Conservation (phyloP, 1,284 basidiomycete genomes). For the Ceratobasidium sp. region DNA sequence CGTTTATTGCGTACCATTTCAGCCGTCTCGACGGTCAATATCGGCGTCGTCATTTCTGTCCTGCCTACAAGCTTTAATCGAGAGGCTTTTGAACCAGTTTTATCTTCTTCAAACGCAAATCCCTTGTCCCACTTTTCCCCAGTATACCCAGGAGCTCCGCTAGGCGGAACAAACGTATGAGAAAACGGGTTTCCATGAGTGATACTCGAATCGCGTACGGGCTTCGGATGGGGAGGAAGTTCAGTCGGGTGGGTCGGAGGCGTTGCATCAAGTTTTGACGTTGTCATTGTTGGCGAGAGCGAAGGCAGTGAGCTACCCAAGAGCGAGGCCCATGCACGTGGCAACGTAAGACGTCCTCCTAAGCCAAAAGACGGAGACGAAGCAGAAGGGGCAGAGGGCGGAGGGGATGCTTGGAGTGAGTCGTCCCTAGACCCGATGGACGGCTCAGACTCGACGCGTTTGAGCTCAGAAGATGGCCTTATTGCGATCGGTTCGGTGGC, state of each 20-base stretch:
- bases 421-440: conserved; percentile 1
- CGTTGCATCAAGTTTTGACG: conserved; percentile 9
- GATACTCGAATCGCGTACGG: conserved; percentile 34
- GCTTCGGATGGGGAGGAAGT: conserved; percentile 17
- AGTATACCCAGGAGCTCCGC: conserved; percentile 33
- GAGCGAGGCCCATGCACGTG: conserved; percentile 32
- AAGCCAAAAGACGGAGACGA: conserved; percentile 29
- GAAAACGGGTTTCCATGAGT: conserved; percentile 35
- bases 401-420: neutral
- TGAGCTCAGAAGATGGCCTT: conserved; percentile 12
- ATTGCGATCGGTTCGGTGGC: neutral
- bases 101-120: conserved; percentile 26
- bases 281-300: conserved; percentile 14
- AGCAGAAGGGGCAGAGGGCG: neutral
- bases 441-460: conserved; percentile 32
- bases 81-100: conserved; percentile 9
- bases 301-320: conserved; percentile 26
- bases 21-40: conserved; percentile 20
- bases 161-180: conserved; percentile 31
- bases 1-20: conserved; percentile 17
- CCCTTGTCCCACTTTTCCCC: conserved; percentile 43
- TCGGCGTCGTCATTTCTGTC: conserved; percentile 39
- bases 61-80: conserved; percentile 34
- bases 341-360: conserved; percentile 16
- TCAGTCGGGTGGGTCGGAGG: conserved; percentile 29